Evolutionary conservation across 1,139 yeast genomes (phyloP), one percentile per base, ranked within the genome.

Genomic region (Pichia sp.): DNA sequence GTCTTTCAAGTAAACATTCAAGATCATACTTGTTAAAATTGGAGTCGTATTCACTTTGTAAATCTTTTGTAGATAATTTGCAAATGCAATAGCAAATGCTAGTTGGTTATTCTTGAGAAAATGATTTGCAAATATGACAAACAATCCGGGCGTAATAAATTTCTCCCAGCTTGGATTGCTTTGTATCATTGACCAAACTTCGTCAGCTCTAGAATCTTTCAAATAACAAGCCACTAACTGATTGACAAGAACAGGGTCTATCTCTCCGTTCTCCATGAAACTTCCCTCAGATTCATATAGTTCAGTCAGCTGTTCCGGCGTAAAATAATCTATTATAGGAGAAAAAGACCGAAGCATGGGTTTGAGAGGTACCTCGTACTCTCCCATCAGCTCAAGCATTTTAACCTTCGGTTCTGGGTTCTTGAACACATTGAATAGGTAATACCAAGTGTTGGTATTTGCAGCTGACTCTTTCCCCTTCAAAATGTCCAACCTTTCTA

Each of bases 371-470:
- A 66, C 52, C 1, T 52, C 53, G 42, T 53, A 54, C 5, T 63
- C 60, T 12, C 58, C 46, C 69, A 66, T 66, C 31, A 60, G 24
- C 8, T 59, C 57, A 17, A 66, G 44, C 41, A 64, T 30, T 51
- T 58, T 50, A 1, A 60, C 7, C 49, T 62, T 60, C 0, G 64
- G 52, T 16, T 58, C 58, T 1, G 56, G 50, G 1, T 54, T 53
- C 36, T 55, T 54, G 10, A 66, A 55, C 34, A 59, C 48, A 9
- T 61, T 56, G 43, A 60, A 65, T 2, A 63, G 34, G 27, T 58
- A 59, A 48, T 66, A 66, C 67, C 67, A 66, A 2, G 69, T 66
- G 31, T 63, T 63, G 5, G 50, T 46, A 49, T 65, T 65, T 3
- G 66, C 60, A 1, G 16, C 20, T 6, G 49, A 31, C 7, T 58